Base-by-base conservation (phyloP, 257 asterid species). In the Schizonepeta tenuifolia region DNA sequence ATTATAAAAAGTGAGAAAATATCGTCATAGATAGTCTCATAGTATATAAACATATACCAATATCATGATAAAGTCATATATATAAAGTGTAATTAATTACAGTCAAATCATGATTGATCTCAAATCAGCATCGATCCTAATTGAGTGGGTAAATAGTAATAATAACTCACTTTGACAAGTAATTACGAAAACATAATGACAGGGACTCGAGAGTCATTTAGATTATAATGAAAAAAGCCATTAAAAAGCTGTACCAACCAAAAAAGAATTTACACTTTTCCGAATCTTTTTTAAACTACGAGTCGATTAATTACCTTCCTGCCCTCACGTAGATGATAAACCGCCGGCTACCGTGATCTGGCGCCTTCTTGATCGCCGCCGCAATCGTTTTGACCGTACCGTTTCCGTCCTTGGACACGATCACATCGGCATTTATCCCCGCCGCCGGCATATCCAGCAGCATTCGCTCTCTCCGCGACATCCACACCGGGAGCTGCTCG, bases 291-390 rank as follows among this genome's bases (percentile, higher is more conserved):
- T 57, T 0, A 64, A 80, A 69, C 65, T 2, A 26, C 22, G 65
- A 1, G 61, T 60, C 73, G 82, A 83, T 64, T 85, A 83, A 83
- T 64, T 92, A 95, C 98, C 80, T 90, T 85, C 99, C 99, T 75
- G 97, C 99, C 89, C 83, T 95, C 79, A 95, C 95, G 91, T 90
- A 90, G 79, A 95, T 90, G 65, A 92, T 84, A 22, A 86, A 83
- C 47, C 99, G 85, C 9, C 86, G 85, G 26, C 20, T 73, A 31
- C 97, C 75, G 43, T 86, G 67, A 59, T 95, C 94, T 5, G 99
- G 98, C 88, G 88, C 99, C 86, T 82, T 87, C 66, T 95, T 90
- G 24, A 95, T 95, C 75, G 99, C 99, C 81, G 84, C 96, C 8
- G 83, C 78, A 14, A 95, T 86, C 21, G 99, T 95, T 22, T 88